Base-by-base conservation (phyloP, 306 rosid species). In the Senna tora region DNA sequence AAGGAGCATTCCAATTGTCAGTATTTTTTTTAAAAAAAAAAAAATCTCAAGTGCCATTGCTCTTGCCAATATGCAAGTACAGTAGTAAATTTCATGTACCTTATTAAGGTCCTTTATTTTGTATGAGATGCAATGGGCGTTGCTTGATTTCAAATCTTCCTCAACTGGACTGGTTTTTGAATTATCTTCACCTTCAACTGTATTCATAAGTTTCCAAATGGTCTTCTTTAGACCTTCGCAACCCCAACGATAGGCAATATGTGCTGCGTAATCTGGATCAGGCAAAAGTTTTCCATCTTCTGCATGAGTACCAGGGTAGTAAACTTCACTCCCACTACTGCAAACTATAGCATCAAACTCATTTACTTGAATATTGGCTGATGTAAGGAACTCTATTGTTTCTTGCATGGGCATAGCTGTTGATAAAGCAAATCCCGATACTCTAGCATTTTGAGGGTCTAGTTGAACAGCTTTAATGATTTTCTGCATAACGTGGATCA, bases 231-330 rank as follows among this genome's bases (percentile, higher is more conserved):
- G 73, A 61, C 93, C 93, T 30, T 85, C 93, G 30, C 75, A 77
- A 53, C 87, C 93, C 93, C 93, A 88, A 5, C 88, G 85, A 45
- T 85, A 88, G 72, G 85, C 88, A 41, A 88, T 88, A 65, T 88
- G 93, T 15, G 88, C 67, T 7, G 78, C 82, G 61, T 88, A 85
- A 77, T 88, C 90, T 15, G 93, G 90, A 77, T 88, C 90, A 0
- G 88, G 87, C 73, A 77, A 59, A 41, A 88, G 77, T 71, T 71
- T 85, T 54, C 87, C 88, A 57, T 83, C 90, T 69, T 78, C 87
- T 55, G 66, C 53, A 46, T 72, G 66, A 64, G 76, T 73, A 52
- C 88, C 84, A 6, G 93, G 93, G 43, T 88, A 88, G 79, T 83
- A 88, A 17, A 88, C 82, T 71, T 88, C 87, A 62, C 93, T 81